Evolutionary conservation across 2,329 filamentous ascomycete genomes (phyloP), one percentile per base, ranked within the genome.

Genomic region (Thielaviopsis musarum): DNA sequence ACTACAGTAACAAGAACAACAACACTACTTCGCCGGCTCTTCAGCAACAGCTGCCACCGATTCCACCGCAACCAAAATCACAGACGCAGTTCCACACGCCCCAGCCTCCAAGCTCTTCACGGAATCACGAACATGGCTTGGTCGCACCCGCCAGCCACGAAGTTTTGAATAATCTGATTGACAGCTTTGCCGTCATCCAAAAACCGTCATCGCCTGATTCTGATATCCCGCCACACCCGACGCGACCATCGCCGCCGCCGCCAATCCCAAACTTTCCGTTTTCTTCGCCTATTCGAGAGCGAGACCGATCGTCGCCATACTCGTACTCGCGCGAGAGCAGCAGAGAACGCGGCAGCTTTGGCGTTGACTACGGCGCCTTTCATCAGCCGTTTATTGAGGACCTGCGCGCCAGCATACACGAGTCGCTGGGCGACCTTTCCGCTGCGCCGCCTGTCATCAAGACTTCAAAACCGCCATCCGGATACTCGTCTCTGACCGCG

Each of bases 381-480:
- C 74, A 77, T 56, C 73, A 77, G 54, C 73, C 77, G 4, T 72
- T 74, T 19, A 71, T 76, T 34, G 75, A 76, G 57, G 75, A 80
- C 19, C 74, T 77, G 41, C 66, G 66, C 52, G 56, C 52, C 41
- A 57, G 54, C 10, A 51, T 30, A 26, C 68, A 71, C 61, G 65
- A 74, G 5, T 74, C 77, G 12, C 70, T 83, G 64, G 77, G 83
- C 70, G 79, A 84, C 59, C 72, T 83, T 52, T 77, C 82, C 30
- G 81, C 82, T 22, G 73, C 75, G 54, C 73, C 88, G 13, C 89
- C 90, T 19, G 80, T 91, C 59, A 80, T 94, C 65, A 84, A 85
- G 64, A 95, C 91, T 34, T 81, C 88, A 34, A 91, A 91, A 69
- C 85, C 84, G 7, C 87, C 87, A 0, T 88, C 86, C 56, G 87